These are phyloP conservation scores for Grifola frondosa DNA, from an alignment of 1,284 basidiomycete genomes.

Conservation along the genomic window DNA sequence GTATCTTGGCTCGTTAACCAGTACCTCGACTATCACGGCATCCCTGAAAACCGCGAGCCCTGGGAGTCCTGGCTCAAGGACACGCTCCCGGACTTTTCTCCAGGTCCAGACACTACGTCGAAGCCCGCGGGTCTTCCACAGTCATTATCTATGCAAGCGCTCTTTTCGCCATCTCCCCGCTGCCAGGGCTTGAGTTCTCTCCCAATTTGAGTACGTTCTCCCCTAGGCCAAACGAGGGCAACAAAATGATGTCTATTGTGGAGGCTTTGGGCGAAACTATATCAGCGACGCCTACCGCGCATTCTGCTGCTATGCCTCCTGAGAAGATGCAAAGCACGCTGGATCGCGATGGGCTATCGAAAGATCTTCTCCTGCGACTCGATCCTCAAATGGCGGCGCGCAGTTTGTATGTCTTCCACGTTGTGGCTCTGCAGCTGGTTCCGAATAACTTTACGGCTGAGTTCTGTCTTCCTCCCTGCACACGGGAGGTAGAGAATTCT, in stretches of 20 bases:
- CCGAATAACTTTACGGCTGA: conserved; percentile 52
- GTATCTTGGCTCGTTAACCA: conserved; percentile 65
- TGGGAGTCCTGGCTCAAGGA: conserved; percentile 63
- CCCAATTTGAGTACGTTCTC: conserved; percentile 59
- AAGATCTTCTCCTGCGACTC: conserved; percentile 57
- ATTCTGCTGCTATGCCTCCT: conserved; percentile 17
- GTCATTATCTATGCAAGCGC: conserved; percentile 51
- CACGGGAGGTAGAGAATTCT: conserved; percentile 11
- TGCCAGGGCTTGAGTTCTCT: conserved; percentile 36
- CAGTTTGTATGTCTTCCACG: conserved; percentile 62
- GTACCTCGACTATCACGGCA: conserved; percentile 58
- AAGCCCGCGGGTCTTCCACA: conserved; percentile 35
- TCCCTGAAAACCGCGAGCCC: conserved; percentile 46
- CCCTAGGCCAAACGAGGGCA: conserved; percentile 50
- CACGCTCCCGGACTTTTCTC: conserved; percentile 43
- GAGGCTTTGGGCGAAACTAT: conserved; percentile 41
- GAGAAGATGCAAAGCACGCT: conserved; percentile 45
- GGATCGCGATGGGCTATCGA: conserved; percentile 66
- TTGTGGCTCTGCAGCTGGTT: conserved; percentile 44
- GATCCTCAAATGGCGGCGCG: conserved; percentile 57
- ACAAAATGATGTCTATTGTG: conserved; percentile 45
- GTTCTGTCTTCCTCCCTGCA: conserved; percentile 38
- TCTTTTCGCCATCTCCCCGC: conserved; percentile 49
- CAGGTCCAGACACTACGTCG: conserved; percentile 10
- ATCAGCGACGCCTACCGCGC: conserved; percentile 7